phyloP scores from a whole-genome alignment of 2,329 filamentous ascomycete species.

The Alternaria hordeiaustralica region DNA sequence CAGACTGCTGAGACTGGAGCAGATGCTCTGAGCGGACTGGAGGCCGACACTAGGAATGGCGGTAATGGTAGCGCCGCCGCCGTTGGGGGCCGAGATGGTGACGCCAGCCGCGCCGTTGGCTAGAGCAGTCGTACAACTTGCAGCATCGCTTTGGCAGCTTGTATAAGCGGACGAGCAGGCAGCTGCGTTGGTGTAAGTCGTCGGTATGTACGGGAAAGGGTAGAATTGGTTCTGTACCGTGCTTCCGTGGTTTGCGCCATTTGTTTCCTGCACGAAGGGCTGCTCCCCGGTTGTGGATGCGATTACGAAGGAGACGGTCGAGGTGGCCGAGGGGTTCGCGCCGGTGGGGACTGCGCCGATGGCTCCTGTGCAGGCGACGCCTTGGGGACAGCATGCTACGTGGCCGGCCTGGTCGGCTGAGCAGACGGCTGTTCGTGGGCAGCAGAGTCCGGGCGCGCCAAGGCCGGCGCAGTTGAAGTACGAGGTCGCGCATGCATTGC shows the following conservation, averaged over 20 bases:
- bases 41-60: constrained; percentile 46
- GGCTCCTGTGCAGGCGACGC: constrained; percentile 63
- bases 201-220: constrained; percentile 61
- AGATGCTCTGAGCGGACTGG: constrained; percentile 39
- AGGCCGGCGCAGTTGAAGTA: constrained; percentile 61
- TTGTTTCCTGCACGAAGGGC: constrained; percentile 33
- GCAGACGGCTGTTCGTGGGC: constrained; percentile 60
- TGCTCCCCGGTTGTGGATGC: constrained; percentile 24
- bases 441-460: constrained; percentile 63
- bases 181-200: constrained; percentile 58
- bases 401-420: constrained; percentile 62
- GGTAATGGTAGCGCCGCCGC: constrained; percentile 59
- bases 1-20: constrained; percentile 48
- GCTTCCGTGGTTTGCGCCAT: constrained; percentile 22
- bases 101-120: constrained; percentile 59
- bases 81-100: constrained; percentile 58
- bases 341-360: constrained; percentile 10
- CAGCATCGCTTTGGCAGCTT: constrained; percentile 56
- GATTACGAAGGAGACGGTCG: constrained; percentile 25
- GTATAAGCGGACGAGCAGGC: constrained; percentile 63
- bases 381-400: constrained; percentile 67
- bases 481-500: constrained; percentile 56
- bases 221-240: constrained; percentile 59
- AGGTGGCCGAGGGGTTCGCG: constrained; percentile 27
- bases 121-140: constrained; percentile 50